Evolutionary conservation across 2,329 filamentous ascomycete genomes (phyloP).

Genomic region (Acrocalymma vagum): DNA sequence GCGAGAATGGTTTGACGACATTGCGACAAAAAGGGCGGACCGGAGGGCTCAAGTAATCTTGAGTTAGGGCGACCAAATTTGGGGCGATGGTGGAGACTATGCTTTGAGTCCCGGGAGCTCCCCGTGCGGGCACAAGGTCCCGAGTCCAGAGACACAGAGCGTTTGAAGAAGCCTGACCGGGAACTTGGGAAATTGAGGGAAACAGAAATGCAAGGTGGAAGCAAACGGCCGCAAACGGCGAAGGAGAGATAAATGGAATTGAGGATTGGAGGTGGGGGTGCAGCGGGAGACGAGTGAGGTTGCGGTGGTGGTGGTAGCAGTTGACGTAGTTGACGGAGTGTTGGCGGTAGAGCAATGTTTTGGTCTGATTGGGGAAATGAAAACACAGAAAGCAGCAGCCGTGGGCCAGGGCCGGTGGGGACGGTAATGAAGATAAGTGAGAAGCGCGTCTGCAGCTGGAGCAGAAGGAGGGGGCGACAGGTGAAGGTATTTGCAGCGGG

Average conservation of each 20-base stretch:
- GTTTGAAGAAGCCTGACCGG: constrained; percentile 4
- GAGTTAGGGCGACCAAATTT: constrained; percentile 6
- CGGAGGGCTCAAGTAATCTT: not conserved
- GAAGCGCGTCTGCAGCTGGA: no score
- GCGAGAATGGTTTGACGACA: constrained; percentile 48
- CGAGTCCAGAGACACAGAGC: constrained; percentile 7
- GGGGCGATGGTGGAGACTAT: constrained; percentile 4
- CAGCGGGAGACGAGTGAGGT: no score
- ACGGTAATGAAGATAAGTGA: no score
- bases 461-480: no score
- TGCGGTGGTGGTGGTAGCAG: no score
- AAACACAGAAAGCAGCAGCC: no score
- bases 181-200: not conserved
- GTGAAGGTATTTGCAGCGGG: no score
- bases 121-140: constrained; percentile 8
- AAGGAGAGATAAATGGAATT: constrained; percentile 3
- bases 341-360: no score
- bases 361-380: no score
- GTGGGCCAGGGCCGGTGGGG: no score
- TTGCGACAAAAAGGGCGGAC: constrained; percentile 13
- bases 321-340: no score
- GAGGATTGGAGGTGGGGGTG: constrained; percentile 9
- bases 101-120: constrained; percentile 12
- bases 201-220: not conserved
- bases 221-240: constrained; percentile 1